Conservation (phyloP, 148 eudicot species). For the Pharnaceum exiguum region DNA sequence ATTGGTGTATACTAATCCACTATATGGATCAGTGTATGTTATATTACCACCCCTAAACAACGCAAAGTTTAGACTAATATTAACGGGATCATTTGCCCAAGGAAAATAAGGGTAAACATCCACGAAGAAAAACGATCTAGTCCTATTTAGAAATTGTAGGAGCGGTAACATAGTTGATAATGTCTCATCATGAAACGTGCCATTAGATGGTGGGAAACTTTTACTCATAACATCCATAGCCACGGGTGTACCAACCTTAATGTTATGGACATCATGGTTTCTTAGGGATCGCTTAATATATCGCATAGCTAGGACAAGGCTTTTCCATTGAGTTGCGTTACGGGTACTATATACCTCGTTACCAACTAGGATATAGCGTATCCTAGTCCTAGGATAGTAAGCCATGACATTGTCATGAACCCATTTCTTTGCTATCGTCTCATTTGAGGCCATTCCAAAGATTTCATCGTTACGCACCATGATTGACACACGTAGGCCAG, state of each 20-base stretch:
- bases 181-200: constrained; percentile 39
- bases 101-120: constrained; percentile 74
- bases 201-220: constrained; percentile 71
- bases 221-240: constrained; percentile 73
- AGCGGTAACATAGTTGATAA: constrained; percentile 34
- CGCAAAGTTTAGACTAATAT: constrained; percentile 48
- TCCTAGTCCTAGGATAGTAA: constrained; percentile 59
- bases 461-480: constrained; percentile 65
- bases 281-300: constrained; percentile 31
- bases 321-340: constrained; percentile 31
- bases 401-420: constrained; percentile 48
- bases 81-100: constrained; percentile 45
- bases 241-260: constrained; percentile 71
- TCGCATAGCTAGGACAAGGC: constrained; percentile 65
- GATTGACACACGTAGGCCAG: constrained; percentile 47
- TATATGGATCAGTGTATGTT: constrained; percentile 43
- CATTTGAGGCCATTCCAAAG: constrained; percentile 39
- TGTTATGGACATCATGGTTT: constrained; percentile 36
- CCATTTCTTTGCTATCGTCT: constrained; percentile 51
- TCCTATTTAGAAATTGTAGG: constrained; percentile 41
- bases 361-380: constrained; percentile 65
- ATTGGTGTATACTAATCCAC: constrained; percentile 53
- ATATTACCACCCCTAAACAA: constrained; percentile 27
- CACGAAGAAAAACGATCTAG: constrained; percentile 51
- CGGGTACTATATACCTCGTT: constrained; percentile 56